phyloP scores from a whole-genome alignment of 495 filamentous ascomycete species.

The Penicillium psychrofluorescens region DNA sequence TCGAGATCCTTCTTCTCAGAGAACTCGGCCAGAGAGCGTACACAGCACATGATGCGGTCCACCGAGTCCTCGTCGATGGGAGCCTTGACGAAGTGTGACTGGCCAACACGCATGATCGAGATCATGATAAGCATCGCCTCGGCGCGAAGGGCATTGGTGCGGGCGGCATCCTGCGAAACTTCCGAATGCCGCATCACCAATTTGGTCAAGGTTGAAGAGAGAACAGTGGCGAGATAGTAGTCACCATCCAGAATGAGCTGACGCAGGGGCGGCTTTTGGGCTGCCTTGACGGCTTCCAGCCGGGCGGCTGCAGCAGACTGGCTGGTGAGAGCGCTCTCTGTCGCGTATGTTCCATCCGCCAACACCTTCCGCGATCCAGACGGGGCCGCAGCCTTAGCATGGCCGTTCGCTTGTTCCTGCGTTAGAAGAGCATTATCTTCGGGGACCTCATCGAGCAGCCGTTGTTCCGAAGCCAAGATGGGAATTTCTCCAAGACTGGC shows the following conservation, averaged over 20 bases:
- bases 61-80: constrained; percentile 97
- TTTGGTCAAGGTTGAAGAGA: constrained; percentile 92
- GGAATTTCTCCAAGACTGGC: constrained; percentile 95
- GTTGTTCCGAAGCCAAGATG: constrained; percentile 91
- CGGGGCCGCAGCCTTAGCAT: constrained; percentile 61
- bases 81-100: constrained; percentile 95
- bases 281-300: constrained; percentile 92
- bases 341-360: constrained; percentile 95
- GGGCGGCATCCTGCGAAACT: constrained; percentile 76
- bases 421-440: constrained; percentile 54
- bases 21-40: constrained; percentile 89
- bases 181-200: constrained; percentile 97
- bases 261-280: constrained; percentile 90
- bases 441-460: constrained; percentile 71
- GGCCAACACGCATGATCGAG: constrained; percentile 92
- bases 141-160: constrained; percentile 89
- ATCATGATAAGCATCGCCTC: constrained; percentile 99
- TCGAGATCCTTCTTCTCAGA: constrained; percentile 82
- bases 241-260: constrained; percentile 96
- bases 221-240: constrained; percentile 91
- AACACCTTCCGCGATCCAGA: constrained; percentile 85
- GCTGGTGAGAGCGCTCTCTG: constrained; percentile 91
- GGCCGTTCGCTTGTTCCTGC: constrained; percentile 75
- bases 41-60: constrained; percentile 94
- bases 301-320: constrained; percentile 83